Conservation (phyloP, 2,329 filamentous ascomycete species). For the Incumbomyces delicatus region DNA sequence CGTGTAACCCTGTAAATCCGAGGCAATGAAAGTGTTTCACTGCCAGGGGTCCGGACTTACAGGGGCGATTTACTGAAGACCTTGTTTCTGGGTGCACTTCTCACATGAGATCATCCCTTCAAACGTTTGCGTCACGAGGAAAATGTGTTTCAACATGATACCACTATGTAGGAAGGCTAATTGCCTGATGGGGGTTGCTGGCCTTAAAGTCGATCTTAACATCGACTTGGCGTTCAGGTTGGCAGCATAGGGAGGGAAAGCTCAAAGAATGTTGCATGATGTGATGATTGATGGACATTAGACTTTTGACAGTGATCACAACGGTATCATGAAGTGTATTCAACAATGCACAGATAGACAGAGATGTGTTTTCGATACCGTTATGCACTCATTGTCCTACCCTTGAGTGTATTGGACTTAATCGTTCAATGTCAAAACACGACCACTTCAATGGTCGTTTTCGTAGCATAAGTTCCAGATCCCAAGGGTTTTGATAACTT, state of each 20-base stretch:
- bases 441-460: too few relatives aligned
- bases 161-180: conserved; percentile 17
- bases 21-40: too few relatives aligned
- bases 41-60: too few relatives aligned
- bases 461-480: too few relatives aligned
- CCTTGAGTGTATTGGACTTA: too few relatives aligned
- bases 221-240: conserved; percentile 14
- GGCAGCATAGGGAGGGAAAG: background rate
- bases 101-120: background rate
- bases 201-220: conserved; percentile 21
- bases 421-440: too few relatives aligned
- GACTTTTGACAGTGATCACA: background rate
- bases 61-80: background rate
- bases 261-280: background rate
- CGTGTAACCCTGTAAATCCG: background rate
- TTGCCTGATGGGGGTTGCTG: background rate
- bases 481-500: too few relatives aligned
- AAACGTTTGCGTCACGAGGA: background rate
- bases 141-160: conserved; percentile 23
- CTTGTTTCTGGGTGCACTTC: background rate
- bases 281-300: conserved; percentile 1
- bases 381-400: too few relatives aligned
- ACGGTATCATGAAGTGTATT: conserved; percentile 6
- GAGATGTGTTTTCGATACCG: background rate
- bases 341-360: conserved; percentile 5